A percentile compares a stretch with the other conserved stretches of the same genome.
Conservation (phyloP, 768 basidiomycete species). For the Artomyces pyxidatus region DNA sequence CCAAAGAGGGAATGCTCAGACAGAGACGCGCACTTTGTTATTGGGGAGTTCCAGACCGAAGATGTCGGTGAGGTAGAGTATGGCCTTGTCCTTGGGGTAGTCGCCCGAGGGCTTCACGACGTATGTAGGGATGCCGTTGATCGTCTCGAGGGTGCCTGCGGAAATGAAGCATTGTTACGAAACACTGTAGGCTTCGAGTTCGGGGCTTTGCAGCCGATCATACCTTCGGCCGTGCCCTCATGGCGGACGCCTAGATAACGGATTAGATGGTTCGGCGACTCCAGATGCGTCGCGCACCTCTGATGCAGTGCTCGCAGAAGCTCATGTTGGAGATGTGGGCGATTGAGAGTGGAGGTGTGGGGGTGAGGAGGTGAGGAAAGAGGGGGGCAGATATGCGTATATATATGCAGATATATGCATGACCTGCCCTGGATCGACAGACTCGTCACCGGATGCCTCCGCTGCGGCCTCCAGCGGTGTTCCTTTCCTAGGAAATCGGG, state of each 20-base stretch:
- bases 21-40: conserved; percentile 19
- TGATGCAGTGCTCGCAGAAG: conserved; percentile 47
- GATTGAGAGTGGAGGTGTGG: neutral
- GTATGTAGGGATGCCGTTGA: conserved; percentile 32
- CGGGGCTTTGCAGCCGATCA: neutral
- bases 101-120: conserved; percentile 31
- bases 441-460: no score
- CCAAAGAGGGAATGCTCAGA: neutral
- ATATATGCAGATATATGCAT: conserved; percentile 7
- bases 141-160: conserved; percentile 26
- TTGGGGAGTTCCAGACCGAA: conserved; percentile 29
- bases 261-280: neutral
- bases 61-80: conserved; percentile 34
- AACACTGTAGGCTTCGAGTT: neutral
- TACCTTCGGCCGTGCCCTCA: conserved; percentile 29
- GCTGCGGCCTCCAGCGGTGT: no score
- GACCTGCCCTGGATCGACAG: no score
- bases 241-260: conserved; percentile 24
- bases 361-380: neutral
- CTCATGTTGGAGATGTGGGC: conserved; percentile 28
- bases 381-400: neutral
- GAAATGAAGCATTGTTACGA: neutral
- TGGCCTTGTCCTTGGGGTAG: conserved; percentile 31
- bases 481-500: no score
- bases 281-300: conserved; percentile 28